phyloP scores from a whole-genome alignment of 2,329 filamentous ascomycete genomes.

The Pseudogymnoascus sp. region DNA sequence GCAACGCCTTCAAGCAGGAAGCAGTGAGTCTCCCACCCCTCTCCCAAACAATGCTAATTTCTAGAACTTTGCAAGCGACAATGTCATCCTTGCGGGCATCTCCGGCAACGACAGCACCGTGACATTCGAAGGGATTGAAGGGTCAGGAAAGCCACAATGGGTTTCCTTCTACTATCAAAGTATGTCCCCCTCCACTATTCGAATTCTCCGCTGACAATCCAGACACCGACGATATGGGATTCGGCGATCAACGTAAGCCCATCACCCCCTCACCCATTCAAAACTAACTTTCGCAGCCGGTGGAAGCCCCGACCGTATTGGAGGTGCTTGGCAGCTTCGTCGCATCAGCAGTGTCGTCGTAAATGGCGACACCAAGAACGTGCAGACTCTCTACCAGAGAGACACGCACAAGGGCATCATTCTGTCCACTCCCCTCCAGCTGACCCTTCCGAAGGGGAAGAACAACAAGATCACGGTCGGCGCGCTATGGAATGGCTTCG shows the following conservation, averaged over 20 bases:
- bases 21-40: constrained; percentile 39
- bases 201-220: not conserved
- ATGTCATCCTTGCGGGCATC: constrained; percentile 45
- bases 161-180: constrained; percentile 52
- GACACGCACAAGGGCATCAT: constrained; percentile 56
- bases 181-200: not conserved
- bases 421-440: constrained; percentile 48
- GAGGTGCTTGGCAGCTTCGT: constrained; percentile 52
- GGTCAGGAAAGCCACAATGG: constrained; percentile 47
- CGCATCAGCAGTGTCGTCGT: constrained; percentile 55
- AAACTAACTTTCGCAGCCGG: constrained; percentile 30
- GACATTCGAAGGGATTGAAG: constrained; percentile 43
- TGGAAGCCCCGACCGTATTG: constrained; percentile 53
- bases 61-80: constrained; percentile 40
- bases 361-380: constrained; percentile 43
- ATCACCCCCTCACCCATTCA: not conserved
- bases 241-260: constrained; percentile 33
- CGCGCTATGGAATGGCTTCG: constrained; percentile 49
- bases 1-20: constrained; percentile 49
- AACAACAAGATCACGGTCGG: constrained; percentile 50
- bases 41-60: not conserved
- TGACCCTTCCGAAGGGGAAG: constrained; percentile 47
- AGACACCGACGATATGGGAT: constrained; percentile 54
- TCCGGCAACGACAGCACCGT: constrained; percentile 49
- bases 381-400: constrained; percentile 46